These are phyloP conservation scores for Mycosphaerella sp. DNA, from an alignment of 2,329 filamentous ascomycete species.

Conservation along the genomic window DNA sequence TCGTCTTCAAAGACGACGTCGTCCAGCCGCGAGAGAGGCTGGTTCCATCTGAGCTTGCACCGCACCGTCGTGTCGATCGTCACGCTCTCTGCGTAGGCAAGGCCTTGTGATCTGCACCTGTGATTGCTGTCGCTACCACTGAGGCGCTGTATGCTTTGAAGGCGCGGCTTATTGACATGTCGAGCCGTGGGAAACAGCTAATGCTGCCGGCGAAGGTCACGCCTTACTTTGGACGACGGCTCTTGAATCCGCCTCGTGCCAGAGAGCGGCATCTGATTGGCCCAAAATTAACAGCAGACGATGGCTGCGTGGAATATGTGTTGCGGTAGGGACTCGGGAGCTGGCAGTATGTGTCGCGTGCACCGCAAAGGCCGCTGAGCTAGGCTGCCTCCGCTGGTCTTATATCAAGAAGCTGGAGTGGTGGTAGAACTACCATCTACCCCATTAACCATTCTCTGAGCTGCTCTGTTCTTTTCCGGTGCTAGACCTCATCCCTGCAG, in stretches of 20 bases:
- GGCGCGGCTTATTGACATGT: background rate
- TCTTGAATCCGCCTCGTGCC: conserved; percentile 5
- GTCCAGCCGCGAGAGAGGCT: no score
- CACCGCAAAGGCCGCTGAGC: background rate
- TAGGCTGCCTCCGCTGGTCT: background rate
- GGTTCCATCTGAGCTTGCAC: no score
- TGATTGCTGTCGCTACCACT: background rate
- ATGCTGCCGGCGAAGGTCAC: background rate
- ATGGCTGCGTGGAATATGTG: background rate
- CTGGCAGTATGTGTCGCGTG: background rate
- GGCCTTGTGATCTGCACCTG: background rate
- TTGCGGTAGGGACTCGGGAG: background rate
- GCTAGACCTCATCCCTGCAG: background rate
- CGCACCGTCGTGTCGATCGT: background rate
- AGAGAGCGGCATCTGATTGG: conserved; percentile 3
- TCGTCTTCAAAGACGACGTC: no score
- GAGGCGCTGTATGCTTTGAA: background rate
- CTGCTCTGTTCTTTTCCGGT: no score
- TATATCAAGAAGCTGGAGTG: background rate
- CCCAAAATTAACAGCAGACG: background rate
- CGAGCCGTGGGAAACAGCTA: conserved; percentile 4
- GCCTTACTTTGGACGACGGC: conserved; percentile 1
- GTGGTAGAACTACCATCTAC: background rate
- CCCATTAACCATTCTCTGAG: no score
- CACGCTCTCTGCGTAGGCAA: background rate